These are phyloP conservation scores for Vitis riparia DNA, from an alignment of 164 flowering plant genomes.

Conservation along the genomic window DNA sequence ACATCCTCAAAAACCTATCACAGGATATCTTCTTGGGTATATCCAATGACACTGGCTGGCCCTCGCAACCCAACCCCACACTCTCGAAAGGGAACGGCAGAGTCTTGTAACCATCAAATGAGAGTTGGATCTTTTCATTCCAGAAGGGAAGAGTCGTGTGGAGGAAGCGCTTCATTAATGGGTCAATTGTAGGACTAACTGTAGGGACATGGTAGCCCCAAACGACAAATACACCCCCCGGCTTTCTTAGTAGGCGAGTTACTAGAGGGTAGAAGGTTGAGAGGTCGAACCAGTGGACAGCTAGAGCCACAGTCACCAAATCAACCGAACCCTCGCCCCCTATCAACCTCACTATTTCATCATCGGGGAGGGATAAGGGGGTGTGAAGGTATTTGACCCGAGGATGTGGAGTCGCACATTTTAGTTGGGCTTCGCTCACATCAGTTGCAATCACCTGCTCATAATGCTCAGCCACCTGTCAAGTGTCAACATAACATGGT, in stretches of 20 bases:
- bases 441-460: constrained; percentile 4
- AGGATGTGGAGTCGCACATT: background rate
- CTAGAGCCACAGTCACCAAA: constrained; percentile 31
- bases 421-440: background rate
- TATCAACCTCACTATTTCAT: background rate
- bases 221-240: constrained; percentile 41
- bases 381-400: constrained; percentile 4
- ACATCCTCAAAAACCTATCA: constrained; percentile 4
- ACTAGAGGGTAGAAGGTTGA: constrained; percentile 36
- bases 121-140: background rate
- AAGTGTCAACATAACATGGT: too few species aligned
- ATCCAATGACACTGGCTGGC: background rate
- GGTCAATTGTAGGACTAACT: constrained; percentile 31
- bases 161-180: constrained; percentile 9
- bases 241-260: constrained; percentile 29
- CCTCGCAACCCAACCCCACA: constrained; percentile 10
- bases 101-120: constrained; percentile 11
- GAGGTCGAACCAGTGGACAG: constrained; percentile 55
- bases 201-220: constrained; percentile 41
- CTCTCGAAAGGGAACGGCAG: constrained; percentile 14
- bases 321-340: constrained; percentile 3
- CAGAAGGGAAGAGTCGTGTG: constrained; percentile 11
- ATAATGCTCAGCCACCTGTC: background rate
- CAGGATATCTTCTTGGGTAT: constrained; percentile 5
- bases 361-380: background rate